Evolutionary conservation across 495 filamentous ascomycete genomes (phyloP).

Genomic region (Xylaria palmicola): DNA sequence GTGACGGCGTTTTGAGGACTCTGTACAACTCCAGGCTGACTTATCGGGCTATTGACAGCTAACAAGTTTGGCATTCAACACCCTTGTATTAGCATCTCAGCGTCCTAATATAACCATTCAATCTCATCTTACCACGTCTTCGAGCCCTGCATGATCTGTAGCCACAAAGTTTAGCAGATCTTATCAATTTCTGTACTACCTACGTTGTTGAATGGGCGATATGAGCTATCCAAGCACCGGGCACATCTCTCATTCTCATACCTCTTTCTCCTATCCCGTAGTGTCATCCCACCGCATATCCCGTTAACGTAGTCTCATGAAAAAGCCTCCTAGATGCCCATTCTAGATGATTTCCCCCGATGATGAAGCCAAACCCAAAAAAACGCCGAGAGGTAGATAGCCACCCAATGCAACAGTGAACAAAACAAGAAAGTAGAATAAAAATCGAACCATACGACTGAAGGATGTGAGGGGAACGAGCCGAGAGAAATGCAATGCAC

Average conservation of each 20-base stretch:
- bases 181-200: not conserved
- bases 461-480: constrained; percentile 7
- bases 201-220: not conserved
- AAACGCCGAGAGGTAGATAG: not conserved
- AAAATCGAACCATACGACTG: not conserved
- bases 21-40: constrained; percentile 20
- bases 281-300: not conserved
- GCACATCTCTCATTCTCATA: not conserved
- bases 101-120: not conserved
- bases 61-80: not conserved
- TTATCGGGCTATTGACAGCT: constrained; percentile 22
- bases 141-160: not conserved
- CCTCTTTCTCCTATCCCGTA: not conserved
- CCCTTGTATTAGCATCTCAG: not conserved
- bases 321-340: not conserved
- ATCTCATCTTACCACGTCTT: not conserved
- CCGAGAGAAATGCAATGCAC: constrained; percentile 18
- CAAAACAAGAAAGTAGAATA: not conserved
- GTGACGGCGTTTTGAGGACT: constrained; percentile 28
- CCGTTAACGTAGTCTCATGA: constrained; percentile 6
- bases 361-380: constrained; percentile 5
- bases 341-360: constrained; percentile 19
- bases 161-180: not conserved
- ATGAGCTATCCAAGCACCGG: not conserved
- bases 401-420: not conserved